Base-by-base conservation (phyloP, 2,329 filamentous ascomycete species). In the Acrocalymma vagum region DNA sequence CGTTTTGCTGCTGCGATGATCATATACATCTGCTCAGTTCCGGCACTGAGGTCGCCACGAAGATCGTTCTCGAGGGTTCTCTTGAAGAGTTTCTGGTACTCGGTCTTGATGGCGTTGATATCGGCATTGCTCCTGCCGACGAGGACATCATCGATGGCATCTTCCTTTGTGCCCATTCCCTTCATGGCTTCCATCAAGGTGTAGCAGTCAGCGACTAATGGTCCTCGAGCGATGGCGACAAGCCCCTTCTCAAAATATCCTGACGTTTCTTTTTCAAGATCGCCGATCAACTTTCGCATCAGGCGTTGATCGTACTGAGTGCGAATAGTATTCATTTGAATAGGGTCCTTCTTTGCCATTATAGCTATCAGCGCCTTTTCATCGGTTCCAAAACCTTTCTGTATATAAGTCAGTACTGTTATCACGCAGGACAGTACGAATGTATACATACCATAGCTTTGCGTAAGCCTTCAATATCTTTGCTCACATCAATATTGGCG, bases 381-480 rank as follows among this genome's bases (percentile, higher is more conserved):
- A 60, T 97, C 84, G 0, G 92, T 96, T 22, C 92, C 93, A 48
- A 96, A 89, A 0, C 91, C 91, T 70, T 95, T 96, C n/a, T n/a
- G n/a, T n/a, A n/a, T n/a, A n/a, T n/a, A n/a, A n/a, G n/a, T n/a
- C n/a, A n/a, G n/a, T n/a, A n/a, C n/a, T n/a, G n/a, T n/a, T n/a
- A n/a, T n/a, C n/a, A n/a, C n/a, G n/a, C n/a, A n/a, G n/a, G n/a
- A n/a, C n/a, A n/a, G n/a, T n/a, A n/a, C n/a, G n/a, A n/a, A n/a
- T n/a, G n/a, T n/a, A n/a, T n/a, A n/a, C n/a, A n/a, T n/a, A n/a
- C n/a, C 90, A 96, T 96, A 2, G 93, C 90, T 55, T 81, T 81
- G 37, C 90, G 83, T 15, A 95, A 75, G 4, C 78, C 81, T 42
- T 90, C 82, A 0, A 90, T 87, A 55, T 94, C 85, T 9, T 76